Base-by-base conservation (phyloP, 495 filamentous ascomycete species). In the Talaromyces nanjingensis region DNA sequence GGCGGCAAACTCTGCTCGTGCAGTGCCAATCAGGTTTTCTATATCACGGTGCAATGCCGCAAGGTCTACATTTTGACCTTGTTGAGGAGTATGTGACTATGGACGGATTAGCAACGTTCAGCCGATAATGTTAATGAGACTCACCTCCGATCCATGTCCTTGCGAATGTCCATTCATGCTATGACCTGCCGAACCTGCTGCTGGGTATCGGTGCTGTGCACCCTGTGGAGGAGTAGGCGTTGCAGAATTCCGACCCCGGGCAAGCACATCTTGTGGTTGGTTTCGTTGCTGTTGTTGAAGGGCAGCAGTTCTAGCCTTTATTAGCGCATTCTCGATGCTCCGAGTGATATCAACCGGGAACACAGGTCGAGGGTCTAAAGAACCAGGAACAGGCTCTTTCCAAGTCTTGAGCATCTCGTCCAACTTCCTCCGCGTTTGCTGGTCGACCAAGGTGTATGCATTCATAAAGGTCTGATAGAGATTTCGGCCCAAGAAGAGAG, bases 351-450 rank as follows among this genome's bases (percentile, higher is more conserved):
- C 92, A 12, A 83, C 79, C 16, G 91, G 85, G 73, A 98, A 98
- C 59, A 98, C 93, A 2, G 94, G 93, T 66, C 89, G 83, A 2
- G 86, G 84, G 68, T 96, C 92, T 61, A 93, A 81, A 12, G 94
- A 96, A 20, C 93, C 94, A 0, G 93, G 91, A 4, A 97, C 91
- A 18, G 96, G 91, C 72, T 96, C 90, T 73, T 97, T 98, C 94
- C 94, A 98, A 0, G 94, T 98, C 77, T 91, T 93, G 59, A 98
- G 83, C 90, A 98, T 93, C 75, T 96, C 92, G 65, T 98, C 93
- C 79, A 98, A 86, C 76, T 94, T 93, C 62, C 87, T 83, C 68
- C 94, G 83, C n/a, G 90, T 91, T 47, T 80, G 78, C 59, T 79
- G 79, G 69, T 97, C 92, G 64, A 97, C 92, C 67, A 94, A 81